These are phyloP conservation scores for Dothideomycetes sp. DNA, from an alignment of 2,329 filamentous ascomycete genomes.

Conservation along the genomic window DNA sequence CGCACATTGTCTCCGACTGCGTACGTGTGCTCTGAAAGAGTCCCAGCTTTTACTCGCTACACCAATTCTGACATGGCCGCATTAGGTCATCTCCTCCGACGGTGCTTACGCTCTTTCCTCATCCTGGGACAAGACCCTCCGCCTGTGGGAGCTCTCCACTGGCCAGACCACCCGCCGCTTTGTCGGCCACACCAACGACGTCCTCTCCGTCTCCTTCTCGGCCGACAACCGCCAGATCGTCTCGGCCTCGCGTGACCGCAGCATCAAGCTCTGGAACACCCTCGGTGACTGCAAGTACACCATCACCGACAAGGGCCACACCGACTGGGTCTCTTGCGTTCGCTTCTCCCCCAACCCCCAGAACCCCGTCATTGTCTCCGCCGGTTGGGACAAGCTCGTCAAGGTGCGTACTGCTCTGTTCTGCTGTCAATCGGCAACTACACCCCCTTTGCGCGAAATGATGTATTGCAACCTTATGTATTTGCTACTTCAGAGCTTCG, in stretches of 20 bases:
- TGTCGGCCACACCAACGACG: slow-evolving; percentile 98
- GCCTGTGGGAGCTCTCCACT: slow-evolving; percentile 96
- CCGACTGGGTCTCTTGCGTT: slow-evolving; percentile 99
- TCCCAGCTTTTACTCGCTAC: background rate
- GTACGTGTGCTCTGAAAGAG: slow-evolving; percentile 51
- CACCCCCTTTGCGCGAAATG: slow-evolving; percentile 47
- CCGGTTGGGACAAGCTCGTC: slow-evolving; percentile 99
- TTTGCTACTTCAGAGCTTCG: slow-evolving; percentile 99
- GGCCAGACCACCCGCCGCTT: slow-evolving; percentile 97
- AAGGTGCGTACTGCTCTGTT: slow-evolving; percentile 63
- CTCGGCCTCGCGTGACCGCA: slow-evolving; percentile 93
- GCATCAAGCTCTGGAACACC: slow-evolving; percentile 99
- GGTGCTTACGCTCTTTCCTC: slow-evolving; percentile 97
- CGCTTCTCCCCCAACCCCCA: slow-evolving; percentile 99
- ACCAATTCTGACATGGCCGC: background rate
- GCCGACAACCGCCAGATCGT: slow-evolving; percentile 99
- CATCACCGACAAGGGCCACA: slow-evolving; percentile 99
- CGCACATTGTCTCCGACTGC: slow-evolving; percentile 99
- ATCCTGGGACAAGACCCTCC: slow-evolving; percentile 99
- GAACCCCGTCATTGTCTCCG: slow-evolving; percentile 98
- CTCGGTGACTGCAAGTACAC: slow-evolving; percentile 99
- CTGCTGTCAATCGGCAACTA: too few species aligned
- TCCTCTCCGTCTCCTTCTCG: slow-evolving; percentile 99
- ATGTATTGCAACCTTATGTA: slow-evolving; percentile 92
- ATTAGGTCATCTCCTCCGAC: slow-evolving; percentile 95